These are phyloP conservation scores for Cladosporium halotolerans DNA, from an alignment of 2,329 filamentous ascomycete species.

Conservation along the genomic window DNA sequence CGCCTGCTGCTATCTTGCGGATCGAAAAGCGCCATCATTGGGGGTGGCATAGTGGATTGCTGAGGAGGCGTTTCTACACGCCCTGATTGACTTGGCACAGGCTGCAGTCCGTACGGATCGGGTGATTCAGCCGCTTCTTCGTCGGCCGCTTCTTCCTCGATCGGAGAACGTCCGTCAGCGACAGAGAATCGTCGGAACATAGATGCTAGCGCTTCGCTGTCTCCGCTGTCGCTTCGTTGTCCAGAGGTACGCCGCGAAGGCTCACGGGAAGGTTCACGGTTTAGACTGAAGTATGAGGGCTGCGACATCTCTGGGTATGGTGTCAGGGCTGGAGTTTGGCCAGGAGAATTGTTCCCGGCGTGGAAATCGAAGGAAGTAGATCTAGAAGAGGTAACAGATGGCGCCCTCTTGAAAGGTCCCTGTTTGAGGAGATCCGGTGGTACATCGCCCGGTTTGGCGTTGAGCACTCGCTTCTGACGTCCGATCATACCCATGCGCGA, in stretches of 20 bases:
- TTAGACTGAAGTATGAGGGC: conserved; percentile 88
- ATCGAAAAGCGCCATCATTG: conserved; percentile 89
- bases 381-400: conserved; percentile 81
- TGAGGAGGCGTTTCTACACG: conserved; percentile 51
- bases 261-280: conserved; percentile 40
- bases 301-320: conserved; percentile 67
- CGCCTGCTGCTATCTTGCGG: conserved; percentile 87
- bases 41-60: conserved; percentile 73
- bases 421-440: conserved; percentile 88
- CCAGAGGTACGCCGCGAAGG: conserved; percentile 48
- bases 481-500: conserved; percentile 96
- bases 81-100: conserved; percentile 45
- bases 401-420: conserved; percentile 78
- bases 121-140: conserved; percentile 66
- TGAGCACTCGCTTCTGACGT: conserved; percentile 88
- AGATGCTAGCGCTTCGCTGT: conserved; percentile 69
- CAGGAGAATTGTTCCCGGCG: conserved; percentile 65
- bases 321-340: conserved; percentile 78
- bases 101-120: conserved; percentile 64
- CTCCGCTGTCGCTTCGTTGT: conserved; percentile 81
- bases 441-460: conserved; percentile 68
- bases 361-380: conserved; percentile 92
- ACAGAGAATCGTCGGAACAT: conserved; percentile 70
- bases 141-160: conserved; percentile 69
- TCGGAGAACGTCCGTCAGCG: conserved; percentile 53